A percentile compares a stretch with the other conserved stretches of the same genome.
These are phyloP conservation scores for Triticum turgidum DNA, from an alignment of 176 grass and related monocot species.

Conservation along the genomic window DNA sequence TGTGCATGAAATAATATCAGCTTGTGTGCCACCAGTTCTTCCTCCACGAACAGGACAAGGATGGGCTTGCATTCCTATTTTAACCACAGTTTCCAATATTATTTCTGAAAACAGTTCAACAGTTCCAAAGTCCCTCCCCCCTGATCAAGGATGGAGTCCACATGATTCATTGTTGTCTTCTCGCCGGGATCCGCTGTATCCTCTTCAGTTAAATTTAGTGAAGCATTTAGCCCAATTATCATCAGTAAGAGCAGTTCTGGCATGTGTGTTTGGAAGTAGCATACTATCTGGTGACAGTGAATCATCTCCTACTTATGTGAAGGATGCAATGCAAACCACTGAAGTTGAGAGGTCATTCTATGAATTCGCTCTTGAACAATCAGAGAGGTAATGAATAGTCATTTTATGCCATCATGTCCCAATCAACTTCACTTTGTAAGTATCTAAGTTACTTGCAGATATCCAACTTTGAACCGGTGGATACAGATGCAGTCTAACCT, in stretches of 20 bases:
- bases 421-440: conserved; percentile 21
- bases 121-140: conserved; percentile 28
- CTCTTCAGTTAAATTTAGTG: conserved; percentile 85
- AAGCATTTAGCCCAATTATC: conserved; percentile 82
- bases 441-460: conserved; percentile 53
- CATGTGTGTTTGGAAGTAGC: conserved; percentile 90
- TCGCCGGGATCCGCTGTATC: conserved; percentile 68
- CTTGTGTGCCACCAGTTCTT: conserved; percentile 95
- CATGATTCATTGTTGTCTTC: conserved; percentile 48
- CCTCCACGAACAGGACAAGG: conserved; percentile 79
- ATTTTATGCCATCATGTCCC: conserved; percentile 25
- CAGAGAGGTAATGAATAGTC: conserved; percentile 68
- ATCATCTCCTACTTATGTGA: conserved; percentile 48
- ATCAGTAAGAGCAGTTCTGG: conserved; percentile 90
- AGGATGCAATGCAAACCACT: conserved; percentile 50
- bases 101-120: conserved; percentile 45
- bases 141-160: conserved; percentile 48
- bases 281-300: conserved; percentile 75
- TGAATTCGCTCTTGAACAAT: conserved; percentile 95
- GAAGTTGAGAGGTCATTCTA: conserved; percentile 84
- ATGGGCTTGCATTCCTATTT: conserved; percentile 91
- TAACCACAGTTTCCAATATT: conserved; percentile 47
- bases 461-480: conserved; percentile 92
- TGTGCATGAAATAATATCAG: conserved; percentile 91
- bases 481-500: conserved; percentile 99